phyloP scores from a whole-genome alignment of 768 basidiomycete species.

The Auricularia auricula-judae region DNA sequence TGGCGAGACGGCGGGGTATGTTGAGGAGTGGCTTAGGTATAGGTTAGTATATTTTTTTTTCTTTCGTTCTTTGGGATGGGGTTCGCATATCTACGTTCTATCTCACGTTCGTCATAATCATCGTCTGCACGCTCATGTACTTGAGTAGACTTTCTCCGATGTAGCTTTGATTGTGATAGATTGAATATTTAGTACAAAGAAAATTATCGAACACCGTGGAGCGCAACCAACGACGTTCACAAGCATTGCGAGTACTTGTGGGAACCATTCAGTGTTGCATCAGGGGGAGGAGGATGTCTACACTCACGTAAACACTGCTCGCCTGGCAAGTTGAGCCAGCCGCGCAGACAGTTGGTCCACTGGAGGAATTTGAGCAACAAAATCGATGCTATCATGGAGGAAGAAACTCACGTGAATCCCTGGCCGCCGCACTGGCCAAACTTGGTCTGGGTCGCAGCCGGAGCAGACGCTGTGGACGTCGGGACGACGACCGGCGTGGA shows the following conservation, averaged over 20 bases:
- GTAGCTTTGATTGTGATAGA: too few relatives aligned
- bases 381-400: neutral
- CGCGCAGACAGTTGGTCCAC: neutral
- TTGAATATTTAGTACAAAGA: too few relatives aligned
- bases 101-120: too few relatives aligned
- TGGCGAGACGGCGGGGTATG: neutral
- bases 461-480: neutral
- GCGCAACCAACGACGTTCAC: neutral
- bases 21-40: neutral
- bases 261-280: neutral
- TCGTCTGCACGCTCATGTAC: too few relatives aligned
- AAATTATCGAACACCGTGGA: too few relatives aligned
- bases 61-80: neutral
- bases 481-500: neutral
- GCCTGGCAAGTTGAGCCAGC: neutral
- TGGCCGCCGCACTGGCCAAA: neutral
- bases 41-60: neutral
- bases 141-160: too few relatives aligned
- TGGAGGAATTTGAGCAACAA: neutral
- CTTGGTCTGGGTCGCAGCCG: conserved; percentile 7
- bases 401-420: neutral
- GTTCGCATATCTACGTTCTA: too few relatives aligned
- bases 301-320: neutral
- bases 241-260: neutral
- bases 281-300: neutral